Percentiles rank a stretch among this genome's conserved stretches.
Evolutionary conservation across 495 filamentous ascomycete genomes (phyloP).

Genomic region (Schizothecium vesticola): DNA sequence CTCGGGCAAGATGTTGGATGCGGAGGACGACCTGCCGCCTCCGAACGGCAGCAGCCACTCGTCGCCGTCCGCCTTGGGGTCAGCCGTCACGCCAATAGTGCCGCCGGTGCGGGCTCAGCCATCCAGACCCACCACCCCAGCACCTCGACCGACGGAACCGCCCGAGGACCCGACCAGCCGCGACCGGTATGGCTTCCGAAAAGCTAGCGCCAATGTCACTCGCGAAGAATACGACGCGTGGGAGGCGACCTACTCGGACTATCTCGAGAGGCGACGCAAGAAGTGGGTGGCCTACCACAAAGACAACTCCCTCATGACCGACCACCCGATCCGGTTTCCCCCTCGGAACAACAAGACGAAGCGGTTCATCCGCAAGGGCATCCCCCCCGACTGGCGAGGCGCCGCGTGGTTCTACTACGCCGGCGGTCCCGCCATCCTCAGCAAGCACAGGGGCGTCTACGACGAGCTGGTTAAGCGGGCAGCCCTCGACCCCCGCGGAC

Average conservation of each 20-base stretch:
- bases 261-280: slow-evolving; percentile 60
- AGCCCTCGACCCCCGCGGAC: slow-evolving; percentile 16
- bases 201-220: slow-evolving; percentile 74
- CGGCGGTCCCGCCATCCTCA: slow-evolving; percentile 73
- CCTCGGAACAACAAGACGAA: slow-evolving; percentile 75
- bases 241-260: slow-evolving; percentile 64
- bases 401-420: slow-evolving; percentile 97
- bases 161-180: slow-evolving; percentile 39
- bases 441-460: slow-evolving; percentile 70
- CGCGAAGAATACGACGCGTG: slow-evolving; percentile 76
- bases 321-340: slow-evolving; percentile 72
- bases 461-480: slow-evolving; percentile 55
- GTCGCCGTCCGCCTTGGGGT: neutral
- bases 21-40: slow-evolving; percentile 6
- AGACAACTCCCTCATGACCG: slow-evolving; percentile 66
- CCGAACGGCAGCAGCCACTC: neutral
- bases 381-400: slow-evolving; percentile 86
- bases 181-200: slow-evolving; percentile 91
- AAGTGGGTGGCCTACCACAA: slow-evolving; percentile 80
- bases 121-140: slow-evolving; percentile 18
- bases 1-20: slow-evolving; percentile 28
- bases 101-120: neutral
- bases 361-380: slow-evolving; percentile 89
- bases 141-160: slow-evolving; percentile 20
- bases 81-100: neutral